Evolutionary conservation across 495 filamentous ascomycete species (phyloP).

Genomic region (Friedmanniomyces endolithicus): DNA sequence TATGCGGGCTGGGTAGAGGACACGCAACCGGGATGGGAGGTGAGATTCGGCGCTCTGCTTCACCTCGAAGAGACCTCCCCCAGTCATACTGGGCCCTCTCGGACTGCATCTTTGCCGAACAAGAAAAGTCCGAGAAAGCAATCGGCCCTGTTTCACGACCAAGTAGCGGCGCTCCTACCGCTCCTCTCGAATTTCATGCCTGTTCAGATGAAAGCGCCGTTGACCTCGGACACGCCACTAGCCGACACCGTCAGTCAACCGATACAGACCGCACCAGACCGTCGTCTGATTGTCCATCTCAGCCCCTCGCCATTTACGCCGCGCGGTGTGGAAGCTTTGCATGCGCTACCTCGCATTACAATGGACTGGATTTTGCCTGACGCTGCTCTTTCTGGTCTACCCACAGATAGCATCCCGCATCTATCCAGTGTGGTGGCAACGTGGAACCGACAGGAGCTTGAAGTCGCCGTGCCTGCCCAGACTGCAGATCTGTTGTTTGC

Average conservation of each 20-base stretch:
- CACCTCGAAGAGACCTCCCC: neutral
- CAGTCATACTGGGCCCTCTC: neutral
- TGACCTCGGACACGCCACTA: too few species aligned
- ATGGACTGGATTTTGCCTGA: neutral
- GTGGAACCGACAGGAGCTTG: neutral
- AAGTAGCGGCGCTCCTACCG: neutral
- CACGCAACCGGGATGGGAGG: neutral
- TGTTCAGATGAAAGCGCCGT: neutral
- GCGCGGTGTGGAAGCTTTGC: neutral
- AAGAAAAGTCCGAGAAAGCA: neutral
- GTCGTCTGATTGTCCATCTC: neutral
- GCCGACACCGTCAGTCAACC: neutral
- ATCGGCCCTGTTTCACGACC: neutral
- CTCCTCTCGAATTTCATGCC: neutral
- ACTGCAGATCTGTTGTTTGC: neutral
- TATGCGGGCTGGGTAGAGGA: neutral
- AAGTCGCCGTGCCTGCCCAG: neutral
- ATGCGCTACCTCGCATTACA: neutral
- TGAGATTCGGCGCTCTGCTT: neutral
- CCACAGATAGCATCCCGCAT: neutral
- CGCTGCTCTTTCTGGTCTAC: neutral
- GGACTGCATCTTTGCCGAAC: too few species aligned
- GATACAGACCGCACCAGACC: neutral
- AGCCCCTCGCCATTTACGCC: constrained; percentile 4
- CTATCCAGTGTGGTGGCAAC: neutral